phyloP scores from a whole-genome alignment of 2,329 filamentous ascomycete species.

The Claviceps pazoutovae region DNA sequence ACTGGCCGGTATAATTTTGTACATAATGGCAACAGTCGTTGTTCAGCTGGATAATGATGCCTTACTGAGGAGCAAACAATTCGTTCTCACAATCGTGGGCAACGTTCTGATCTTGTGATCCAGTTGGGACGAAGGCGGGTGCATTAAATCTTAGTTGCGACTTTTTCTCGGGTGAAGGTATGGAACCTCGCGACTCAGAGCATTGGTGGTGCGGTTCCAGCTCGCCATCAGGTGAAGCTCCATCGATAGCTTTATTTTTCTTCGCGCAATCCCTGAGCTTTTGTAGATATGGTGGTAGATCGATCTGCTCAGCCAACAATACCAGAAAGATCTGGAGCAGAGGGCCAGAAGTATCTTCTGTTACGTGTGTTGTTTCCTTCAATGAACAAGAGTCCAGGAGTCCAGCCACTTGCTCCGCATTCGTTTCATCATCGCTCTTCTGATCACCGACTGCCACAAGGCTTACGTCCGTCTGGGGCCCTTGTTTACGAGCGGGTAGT shows the following conservation, averaged over 20 bases:
- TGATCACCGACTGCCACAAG: not conserved
- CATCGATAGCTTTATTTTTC: not conserved
- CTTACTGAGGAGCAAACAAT: no score
- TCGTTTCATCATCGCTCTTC: not conserved
- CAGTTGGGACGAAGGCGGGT: not conserved
- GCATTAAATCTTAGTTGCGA: not conserved
- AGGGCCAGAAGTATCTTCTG: not conserved
- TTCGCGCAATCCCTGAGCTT: not conserved
- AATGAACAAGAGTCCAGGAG: conserved; percentile 5
- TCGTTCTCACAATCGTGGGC: not conserved
- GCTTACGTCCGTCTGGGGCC: not conserved
- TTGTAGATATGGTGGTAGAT: not conserved
- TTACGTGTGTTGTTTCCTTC: not conserved
- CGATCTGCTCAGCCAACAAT: not conserved
- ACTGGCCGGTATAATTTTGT: not conserved
- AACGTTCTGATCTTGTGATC: not conserved
- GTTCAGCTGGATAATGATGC: not conserved
- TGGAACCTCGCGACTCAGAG: not conserved
- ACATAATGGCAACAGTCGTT: not conserved
- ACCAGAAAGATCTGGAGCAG: conserved; percentile 4
- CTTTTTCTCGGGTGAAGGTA: not conserved
- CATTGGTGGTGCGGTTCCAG: not conserved
- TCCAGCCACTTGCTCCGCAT: not conserved
- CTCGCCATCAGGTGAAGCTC: not conserved
- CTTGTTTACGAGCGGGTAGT: not conserved